phyloP scores from a whole-genome alignment of 768 basidiomycete species.

The Leucosporidium yakuticum region DNA sequence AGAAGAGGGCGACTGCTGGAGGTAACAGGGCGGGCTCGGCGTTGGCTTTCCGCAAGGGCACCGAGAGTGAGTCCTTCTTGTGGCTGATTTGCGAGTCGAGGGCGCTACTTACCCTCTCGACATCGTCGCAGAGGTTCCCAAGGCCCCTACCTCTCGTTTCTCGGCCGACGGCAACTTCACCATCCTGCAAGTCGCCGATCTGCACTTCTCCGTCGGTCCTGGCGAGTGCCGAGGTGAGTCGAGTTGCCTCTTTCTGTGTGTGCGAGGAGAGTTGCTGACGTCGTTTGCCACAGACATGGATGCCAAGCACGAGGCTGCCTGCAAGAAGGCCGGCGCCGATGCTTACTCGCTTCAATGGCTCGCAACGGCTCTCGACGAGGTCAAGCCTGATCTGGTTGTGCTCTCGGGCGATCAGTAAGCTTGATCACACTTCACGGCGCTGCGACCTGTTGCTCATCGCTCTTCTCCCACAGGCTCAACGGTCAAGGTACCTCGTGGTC shows the following conservation, averaged over 20 bases:
- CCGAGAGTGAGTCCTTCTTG: conserved; percentile 55
- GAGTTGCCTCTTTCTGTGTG: not conserved
- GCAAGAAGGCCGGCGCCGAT: conserved; percentile 52
- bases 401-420: conserved; percentile 77
- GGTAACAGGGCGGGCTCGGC: conserved; percentile 53
- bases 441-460: not conserved
- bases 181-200: conserved; percentile 82
- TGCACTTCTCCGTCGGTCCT: conserved; percentile 79
- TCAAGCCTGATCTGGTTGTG: conserved; percentile 85
- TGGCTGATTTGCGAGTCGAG: not conserved
- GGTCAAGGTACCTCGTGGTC: conserved; percentile 89
- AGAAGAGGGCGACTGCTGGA: conserved; percentile 48
- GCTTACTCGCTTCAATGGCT: conserved; percentile 71
- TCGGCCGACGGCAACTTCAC: conserved; percentile 76
- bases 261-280: not conserved
- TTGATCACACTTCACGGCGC: not conserved
- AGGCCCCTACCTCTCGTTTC: conserved; percentile 66
- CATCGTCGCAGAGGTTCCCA: not conserved
- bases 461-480: conserved; percentile 51
- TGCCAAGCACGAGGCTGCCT: conserved; percentile 4
- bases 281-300: conserved; percentile 17
- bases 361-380: conserved; percentile 61
- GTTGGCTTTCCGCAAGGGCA: conserved; percentile 64
- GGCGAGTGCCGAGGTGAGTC: conserved; percentile 64
- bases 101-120: too few relatives aligned